Evolutionary conservation across 345 rosid species (phyloP).

Genomic region (Mallotus nudiflorus): DNA sequence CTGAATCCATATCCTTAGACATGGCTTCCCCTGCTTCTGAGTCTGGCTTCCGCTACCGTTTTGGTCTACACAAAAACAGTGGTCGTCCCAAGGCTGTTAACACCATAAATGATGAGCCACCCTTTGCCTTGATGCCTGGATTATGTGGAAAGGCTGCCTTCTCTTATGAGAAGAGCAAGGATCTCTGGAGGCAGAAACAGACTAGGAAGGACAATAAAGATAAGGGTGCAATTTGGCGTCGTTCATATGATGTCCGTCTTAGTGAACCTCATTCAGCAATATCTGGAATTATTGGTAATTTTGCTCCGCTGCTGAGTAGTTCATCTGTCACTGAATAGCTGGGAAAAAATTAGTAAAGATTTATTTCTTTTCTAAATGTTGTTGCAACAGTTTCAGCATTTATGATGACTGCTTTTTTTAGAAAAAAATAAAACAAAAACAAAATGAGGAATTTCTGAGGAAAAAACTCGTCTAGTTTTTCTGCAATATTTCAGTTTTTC

Average conservation of each 20-base stretch:
- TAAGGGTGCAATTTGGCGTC: slow-evolving; percentile 37
- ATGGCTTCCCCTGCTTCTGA: slow-evolving; percentile 56
- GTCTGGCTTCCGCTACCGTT: slow-evolving; percentile 63
- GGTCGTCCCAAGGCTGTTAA: slow-evolving; percentile 58
- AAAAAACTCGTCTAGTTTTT: too few relatives aligned
- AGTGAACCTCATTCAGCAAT: slow-evolving; percentile 73
- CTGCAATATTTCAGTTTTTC: too few relatives aligned
- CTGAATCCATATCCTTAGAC: slow-evolving; percentile 72
- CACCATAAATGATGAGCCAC: slow-evolving; percentile 42
- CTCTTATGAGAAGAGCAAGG: slow-evolving; percentile 65
- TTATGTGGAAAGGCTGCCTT: slow-evolving; percentile 76
- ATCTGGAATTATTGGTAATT: slow-evolving; percentile 70
- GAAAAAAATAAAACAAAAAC: too few relatives aligned
- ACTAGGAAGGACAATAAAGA: slow-evolving; percentile 41
- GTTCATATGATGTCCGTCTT: slow-evolving; percentile 62
- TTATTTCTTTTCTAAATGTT: too few relatives aligned
- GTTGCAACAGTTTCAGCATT: too few relatives aligned
- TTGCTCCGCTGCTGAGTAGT: background rate
- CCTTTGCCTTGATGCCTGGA: slow-evolving; percentile 70
- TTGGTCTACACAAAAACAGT: slow-evolving; percentile 62
- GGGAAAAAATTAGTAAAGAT: too few relatives aligned
- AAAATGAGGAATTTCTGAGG: too few relatives aligned
- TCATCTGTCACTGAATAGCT: background rate
- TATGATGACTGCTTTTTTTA: too few relatives aligned
- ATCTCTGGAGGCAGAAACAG: slow-evolving; percentile 66